A percentile compares a stretch with the other conserved stretches of the same genome.
Evolutionary conservation across 345 rosid species (phyloP).

Genomic region (Gossypium stocksii): DNA sequence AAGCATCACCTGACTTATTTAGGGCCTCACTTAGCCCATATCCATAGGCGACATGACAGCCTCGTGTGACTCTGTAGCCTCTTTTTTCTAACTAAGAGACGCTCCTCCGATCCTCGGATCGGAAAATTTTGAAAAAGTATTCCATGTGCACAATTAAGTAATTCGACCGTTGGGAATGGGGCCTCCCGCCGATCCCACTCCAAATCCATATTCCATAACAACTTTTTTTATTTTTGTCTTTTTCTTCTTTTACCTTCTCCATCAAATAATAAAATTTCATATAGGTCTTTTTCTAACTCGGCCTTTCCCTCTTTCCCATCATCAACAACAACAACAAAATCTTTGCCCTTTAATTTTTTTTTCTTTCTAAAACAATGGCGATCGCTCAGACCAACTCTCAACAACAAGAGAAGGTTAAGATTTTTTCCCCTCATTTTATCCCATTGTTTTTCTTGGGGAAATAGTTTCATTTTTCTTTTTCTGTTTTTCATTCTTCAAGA

Average conservation of each 20-base stretch:
- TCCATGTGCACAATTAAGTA: conserved; percentile 29
- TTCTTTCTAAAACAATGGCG: conserved; percentile 41
- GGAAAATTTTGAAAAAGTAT: conserved; percentile 20
- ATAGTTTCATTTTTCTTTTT: not conserved
- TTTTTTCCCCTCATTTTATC: not conserved
- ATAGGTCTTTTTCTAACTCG: not conserved
- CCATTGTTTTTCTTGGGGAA: not conserved
- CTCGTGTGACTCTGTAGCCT: not conserved
- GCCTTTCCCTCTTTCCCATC: not conserved
- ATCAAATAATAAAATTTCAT: not conserved
- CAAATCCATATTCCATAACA: not conserved
- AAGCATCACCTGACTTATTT: not conserved
- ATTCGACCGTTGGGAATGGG: conserved; percentile 65
- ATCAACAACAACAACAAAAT: not conserved
- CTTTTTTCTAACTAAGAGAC: conserved; percentile 4
- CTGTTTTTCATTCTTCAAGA: conserved; percentile 1
- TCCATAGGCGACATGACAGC: not conserved
- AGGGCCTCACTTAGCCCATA: not conserved
- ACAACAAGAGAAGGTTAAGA: conserved; percentile 51
- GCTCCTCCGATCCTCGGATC: conserved; percentile 39
- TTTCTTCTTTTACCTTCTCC: conserved; percentile 17
- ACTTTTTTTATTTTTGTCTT: conserved; percentile 6
- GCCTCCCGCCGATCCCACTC: not conserved
- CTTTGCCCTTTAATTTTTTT: conserved; percentile 9
- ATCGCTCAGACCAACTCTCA: conserved; percentile 58